phyloP scores from a whole-genome alignment of 2,329 filamentous ascomycete species.

The Colletotrichum horii region DNA sequence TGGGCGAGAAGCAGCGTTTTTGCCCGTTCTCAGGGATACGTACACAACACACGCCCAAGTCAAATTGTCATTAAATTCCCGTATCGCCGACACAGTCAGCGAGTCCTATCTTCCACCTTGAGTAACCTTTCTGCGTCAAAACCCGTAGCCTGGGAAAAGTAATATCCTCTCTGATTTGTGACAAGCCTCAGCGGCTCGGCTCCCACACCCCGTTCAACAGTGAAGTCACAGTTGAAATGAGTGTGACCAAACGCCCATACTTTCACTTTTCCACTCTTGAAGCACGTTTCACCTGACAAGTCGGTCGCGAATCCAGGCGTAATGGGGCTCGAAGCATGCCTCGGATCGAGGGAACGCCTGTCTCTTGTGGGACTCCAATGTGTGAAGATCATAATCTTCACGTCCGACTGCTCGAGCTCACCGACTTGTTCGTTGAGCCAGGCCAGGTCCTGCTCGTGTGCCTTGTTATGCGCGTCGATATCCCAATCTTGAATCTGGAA shows the following conservation, averaged over 20 bases:
- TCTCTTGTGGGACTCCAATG: constrained; percentile 47
- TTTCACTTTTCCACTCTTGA: constrained; percentile 38
- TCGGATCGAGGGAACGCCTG: constrained; percentile 35
- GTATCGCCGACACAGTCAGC: no score
- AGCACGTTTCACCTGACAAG: constrained; percentile 41
- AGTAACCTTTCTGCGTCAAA: constrained; percentile 23
- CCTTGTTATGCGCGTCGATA: constrained; percentile 38
- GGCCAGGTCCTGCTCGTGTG: constrained; percentile 41
- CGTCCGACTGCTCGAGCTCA: constrained; percentile 26
- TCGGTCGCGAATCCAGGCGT: constrained; percentile 45
- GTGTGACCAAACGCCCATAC: constrained; percentile 56
- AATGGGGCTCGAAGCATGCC: constrained; percentile 33
- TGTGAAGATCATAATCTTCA: constrained; percentile 41
- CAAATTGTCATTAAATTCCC: no score
- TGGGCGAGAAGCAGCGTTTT: no score
- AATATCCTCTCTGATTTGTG: constrained; percentile 46
- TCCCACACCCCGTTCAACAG: constrained; percentile 24
- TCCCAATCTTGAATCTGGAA: constrained; percentile 48
- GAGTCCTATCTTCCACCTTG: no score
- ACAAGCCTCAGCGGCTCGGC: constrained; percentile 35
- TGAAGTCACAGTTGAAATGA: constrained; percentile 48
- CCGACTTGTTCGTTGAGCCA: constrained; percentile 47
- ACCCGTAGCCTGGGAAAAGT: constrained; percentile 38
- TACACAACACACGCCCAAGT: no score
- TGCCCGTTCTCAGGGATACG: no score